Evolutionary conservation across 2,329 filamentous ascomycete genomes (phyloP), one percentile per base, ranked within the genome.

Genomic region (Aspergillus fijiensis): DNA sequence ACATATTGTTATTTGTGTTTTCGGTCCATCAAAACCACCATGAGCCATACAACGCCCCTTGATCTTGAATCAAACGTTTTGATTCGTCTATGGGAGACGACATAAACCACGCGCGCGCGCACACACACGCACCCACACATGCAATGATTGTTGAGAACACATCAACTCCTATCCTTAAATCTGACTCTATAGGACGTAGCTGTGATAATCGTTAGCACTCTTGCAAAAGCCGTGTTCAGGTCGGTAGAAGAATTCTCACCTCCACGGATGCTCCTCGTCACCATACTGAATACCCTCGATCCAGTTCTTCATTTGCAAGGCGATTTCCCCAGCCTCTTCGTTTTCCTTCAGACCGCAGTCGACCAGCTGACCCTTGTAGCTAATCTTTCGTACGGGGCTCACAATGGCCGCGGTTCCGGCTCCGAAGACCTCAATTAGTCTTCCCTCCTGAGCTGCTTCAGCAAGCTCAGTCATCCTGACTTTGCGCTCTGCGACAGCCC

Each of bases 271-370:
- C 74, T 91, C 86, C 77, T 94, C 90, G 65, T 97, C 93, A 64
- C 95, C 95, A 74, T 98, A 97, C 80, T 98, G 94, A 68, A 96
- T 93, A 29, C 81, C 89, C 81, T 96, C 93, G 64, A 99, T 97
- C 95, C 95, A 99, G 70, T 89, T 86, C 86, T 96, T 96, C 89
- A 99, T 93, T 77, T 85, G 86, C 70, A 87, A 80, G 10, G 95
- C 89, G 70, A 98, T 83, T 72, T 93, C 89, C 49, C 95, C 95
- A 11, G 92, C 92, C 81, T 99, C 94, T 77, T 96, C 85, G 51
- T 86, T 82, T 67, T 90, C 87, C 74, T 85, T 85, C 66, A 99
- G 80, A 3, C 93, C 94, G 75, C 95, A 97, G 70, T 91, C 84
- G 29, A 99, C 87, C 63, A 90, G 74, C 70, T 90, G 82, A 56